Percentiles rank a stretch among this genome's conserved stretches.
phyloP scores from a whole-genome alignment of 345 rosid genomes.

The Gossypium mustelinum region DNA sequence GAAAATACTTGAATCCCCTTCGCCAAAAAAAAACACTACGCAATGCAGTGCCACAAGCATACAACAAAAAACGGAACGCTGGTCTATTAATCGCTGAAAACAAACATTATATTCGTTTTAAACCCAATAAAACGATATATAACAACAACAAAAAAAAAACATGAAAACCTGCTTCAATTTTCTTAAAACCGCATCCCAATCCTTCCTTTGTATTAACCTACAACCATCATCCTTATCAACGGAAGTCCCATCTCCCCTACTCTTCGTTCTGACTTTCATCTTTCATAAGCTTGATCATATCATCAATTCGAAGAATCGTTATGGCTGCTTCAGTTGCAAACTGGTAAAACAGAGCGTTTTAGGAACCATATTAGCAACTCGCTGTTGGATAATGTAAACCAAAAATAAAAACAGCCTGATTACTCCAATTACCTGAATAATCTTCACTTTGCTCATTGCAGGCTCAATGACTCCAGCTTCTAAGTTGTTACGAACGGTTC shows the following conservation, averaged over 20 bases:
- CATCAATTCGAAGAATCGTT: constrained; percentile 92
- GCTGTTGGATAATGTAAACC: neutral
- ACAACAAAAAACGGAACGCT: neutral
- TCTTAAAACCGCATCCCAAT: neutral
- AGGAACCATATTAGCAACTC: neutral
- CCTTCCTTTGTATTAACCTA: neutral
- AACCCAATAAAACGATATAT: neutral
- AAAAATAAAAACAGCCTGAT: neutral
- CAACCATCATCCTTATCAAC: neutral
- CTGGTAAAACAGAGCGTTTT: constrained; percentile 27
- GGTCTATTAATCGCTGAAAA: constrained; percentile 1
- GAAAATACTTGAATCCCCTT: neutral
- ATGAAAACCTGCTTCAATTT: neutral
- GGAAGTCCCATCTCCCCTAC: neutral
- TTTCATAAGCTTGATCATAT: constrained; percentile 92
- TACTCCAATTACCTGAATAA: constrained; percentile 67
- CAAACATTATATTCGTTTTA: constrained; percentile 7
- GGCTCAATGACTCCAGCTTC: constrained; percentile 99
- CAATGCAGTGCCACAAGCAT: neutral
- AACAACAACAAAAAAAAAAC: neutral
- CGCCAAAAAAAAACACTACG: neutral
- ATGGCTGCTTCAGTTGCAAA: constrained; percentile 98
- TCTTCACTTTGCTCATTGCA: constrained; percentile 99
- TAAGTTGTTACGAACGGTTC: constrained; percentile 77
- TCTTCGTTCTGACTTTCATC: constrained; percentile 79